These are phyloP conservation scores for Talaromyces sp. DNA, from an alignment of 2,329 filamentous ascomycete genomes.

Conservation along the genomic window DNA sequence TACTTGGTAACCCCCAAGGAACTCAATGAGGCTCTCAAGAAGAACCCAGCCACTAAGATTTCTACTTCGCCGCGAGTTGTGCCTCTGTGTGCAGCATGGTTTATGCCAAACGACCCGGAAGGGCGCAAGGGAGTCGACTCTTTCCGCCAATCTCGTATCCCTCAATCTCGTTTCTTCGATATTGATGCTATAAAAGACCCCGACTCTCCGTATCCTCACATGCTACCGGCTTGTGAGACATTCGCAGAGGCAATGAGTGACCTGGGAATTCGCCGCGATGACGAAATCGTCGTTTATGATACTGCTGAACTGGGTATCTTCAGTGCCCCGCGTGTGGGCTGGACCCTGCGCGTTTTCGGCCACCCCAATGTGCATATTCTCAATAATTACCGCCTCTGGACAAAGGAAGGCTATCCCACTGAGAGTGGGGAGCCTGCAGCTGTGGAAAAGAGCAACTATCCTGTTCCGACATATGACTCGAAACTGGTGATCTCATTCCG, in stretches of 20 bases:
- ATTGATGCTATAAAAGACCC: slow-evolving; percentile 89
- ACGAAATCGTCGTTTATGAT: slow-evolving; percentile 93
- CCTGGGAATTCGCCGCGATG: slow-evolving; percentile 82
- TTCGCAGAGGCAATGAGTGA: slow-evolving; percentile 89
- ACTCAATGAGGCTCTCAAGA: slow-evolving; percentile 77
- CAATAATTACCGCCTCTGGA: slow-evolving; percentile 96
- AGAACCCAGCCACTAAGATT: slow-evolving; percentile 77
- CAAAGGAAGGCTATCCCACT: slow-evolving; percentile 77
- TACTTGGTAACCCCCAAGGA: slow-evolving; percentile 87
- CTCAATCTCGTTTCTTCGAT: slow-evolving; percentile 92
- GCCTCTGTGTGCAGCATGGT: slow-evolving; percentile 92
- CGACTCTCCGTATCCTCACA: slow-evolving; percentile 88
- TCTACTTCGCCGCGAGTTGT: slow-evolving; percentile 82
- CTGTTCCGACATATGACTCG: slow-evolving; percentile 59
- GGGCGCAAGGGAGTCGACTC: slow-evolving; percentile 76
- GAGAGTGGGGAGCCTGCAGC: slow-evolving; percentile 66
- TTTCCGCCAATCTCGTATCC: slow-evolving; percentile 82
- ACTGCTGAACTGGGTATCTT: slow-evolving; percentile 89
- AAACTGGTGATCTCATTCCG: slow-evolving; percentile 77
- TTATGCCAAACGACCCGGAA: slow-evolving; percentile 82
- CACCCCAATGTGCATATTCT: slow-evolving; percentile 85
- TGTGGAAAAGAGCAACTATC: slow-evolving; percentile 49
- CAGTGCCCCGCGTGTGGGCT: slow-evolving; percentile 87
- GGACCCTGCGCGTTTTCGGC: slow-evolving; percentile 90
- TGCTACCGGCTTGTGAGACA: slow-evolving; percentile 79